A percentile compares a stretch with the other conserved stretches of the same genome.
These are phyloP conservation scores for Boletus rex-veris DNA, from an alignment of 768 basidiomycete genomes.

Conservation along the genomic window DNA sequence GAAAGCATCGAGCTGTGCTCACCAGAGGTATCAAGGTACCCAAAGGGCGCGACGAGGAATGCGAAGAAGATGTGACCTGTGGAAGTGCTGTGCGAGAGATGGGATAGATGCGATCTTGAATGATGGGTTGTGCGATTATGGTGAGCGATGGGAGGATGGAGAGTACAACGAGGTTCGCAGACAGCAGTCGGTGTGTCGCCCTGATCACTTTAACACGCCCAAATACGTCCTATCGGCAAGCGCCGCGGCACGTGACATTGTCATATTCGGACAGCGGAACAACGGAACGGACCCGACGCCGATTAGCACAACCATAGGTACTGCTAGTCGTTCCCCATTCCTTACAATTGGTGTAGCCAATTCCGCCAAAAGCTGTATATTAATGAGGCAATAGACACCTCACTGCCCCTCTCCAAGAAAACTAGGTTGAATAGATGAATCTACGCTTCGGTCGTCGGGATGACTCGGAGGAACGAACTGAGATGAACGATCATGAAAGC, in stretches of 20 bases:
- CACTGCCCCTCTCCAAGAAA: no score
- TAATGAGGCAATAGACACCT: no score
- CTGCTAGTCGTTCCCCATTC: no score
- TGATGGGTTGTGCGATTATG: conserved; percentile 16
- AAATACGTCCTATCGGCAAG: conserved; percentile 30
- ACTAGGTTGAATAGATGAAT: no score
- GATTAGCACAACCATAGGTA: not conserved
- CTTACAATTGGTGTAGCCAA: no score
- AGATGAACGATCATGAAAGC: no score
- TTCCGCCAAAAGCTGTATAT: no score
- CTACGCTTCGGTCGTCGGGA: no score
- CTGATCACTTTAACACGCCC: conserved; percentile 33
- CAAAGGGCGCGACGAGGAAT: not conserved
- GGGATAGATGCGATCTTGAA: conserved; percentile 14
- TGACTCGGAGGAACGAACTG: no score
- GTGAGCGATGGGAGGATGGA: conserved; percentile 16
- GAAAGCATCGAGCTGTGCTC: conserved; percentile 4
- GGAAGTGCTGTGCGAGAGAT: not conserved
- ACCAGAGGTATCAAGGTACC: conserved; percentile 10
- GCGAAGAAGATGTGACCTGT: not conserved
- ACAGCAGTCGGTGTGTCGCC: conserved; percentile 13
- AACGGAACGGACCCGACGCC: conserved; percentile 13
- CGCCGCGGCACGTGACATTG: conserved; percentile 29
- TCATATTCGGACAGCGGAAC: conserved; percentile 16
- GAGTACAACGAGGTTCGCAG: conserved; percentile 16